Conservation (phyloP, 1,284 basidiomycete species). For the Rhizoctonia solani region DNA sequence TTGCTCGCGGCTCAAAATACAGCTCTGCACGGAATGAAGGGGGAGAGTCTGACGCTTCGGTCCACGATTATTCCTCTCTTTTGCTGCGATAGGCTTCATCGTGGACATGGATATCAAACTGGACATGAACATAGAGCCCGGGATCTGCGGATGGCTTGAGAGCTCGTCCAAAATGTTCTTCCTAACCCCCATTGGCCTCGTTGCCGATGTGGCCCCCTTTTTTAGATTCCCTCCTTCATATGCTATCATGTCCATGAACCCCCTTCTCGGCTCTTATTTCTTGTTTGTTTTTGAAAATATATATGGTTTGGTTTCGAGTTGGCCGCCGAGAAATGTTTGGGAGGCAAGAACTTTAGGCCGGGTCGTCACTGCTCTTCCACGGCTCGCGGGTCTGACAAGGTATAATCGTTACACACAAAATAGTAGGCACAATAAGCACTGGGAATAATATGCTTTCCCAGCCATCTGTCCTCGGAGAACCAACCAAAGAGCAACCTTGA, state of each 20-base stretch:
- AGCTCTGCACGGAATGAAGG: conserved; percentile 8
- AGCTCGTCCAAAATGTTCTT: background rate
- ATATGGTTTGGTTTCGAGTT: background rate
- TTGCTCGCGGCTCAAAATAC: conserved; percentile 7
- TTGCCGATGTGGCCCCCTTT: conserved; percentile 13
- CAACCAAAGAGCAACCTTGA: no score
- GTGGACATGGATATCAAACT: conserved; percentile 20
- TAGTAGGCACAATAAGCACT: background rate
- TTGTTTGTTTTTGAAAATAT: conserved; percentile 8
- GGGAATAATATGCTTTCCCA: background rate
- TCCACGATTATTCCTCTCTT: conserved; percentile 27
- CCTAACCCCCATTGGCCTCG: background rate
- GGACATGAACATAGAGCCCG: conserved; percentile 24
- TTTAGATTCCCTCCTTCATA: background rate
- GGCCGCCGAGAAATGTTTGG: no score
- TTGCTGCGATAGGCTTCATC: conserved; percentile 20
- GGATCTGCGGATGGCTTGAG: conserved; percentile 3
- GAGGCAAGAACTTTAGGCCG: no score
- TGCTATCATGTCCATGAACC: conserved; percentile 21
- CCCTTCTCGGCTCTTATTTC: conserved; percentile 4
- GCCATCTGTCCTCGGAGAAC: background rate
- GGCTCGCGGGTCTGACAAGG: background rate
- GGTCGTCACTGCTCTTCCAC: no score
- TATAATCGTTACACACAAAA: conserved; percentile 10
- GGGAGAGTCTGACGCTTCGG: conserved; percentile 15